Percentiles rank a stretch among this genome's conserved stretches.
Evolutionary conservation across 805 yeast species (phyloP).

Genomic region (Jamesozyma hellenica): DNA sequence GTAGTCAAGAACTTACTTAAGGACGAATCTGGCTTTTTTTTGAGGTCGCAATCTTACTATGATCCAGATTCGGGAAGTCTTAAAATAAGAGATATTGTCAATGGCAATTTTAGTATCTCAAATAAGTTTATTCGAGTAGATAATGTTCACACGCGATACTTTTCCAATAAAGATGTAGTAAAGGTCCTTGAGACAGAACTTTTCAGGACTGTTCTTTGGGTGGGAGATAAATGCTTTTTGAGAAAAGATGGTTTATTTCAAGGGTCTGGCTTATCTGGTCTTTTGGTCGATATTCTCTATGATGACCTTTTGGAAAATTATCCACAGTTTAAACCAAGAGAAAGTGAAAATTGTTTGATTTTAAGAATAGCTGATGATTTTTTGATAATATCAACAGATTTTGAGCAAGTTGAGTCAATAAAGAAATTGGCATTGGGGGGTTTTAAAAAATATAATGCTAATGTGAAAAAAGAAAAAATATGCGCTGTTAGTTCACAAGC

Average conservation of each 20-base stretch:
- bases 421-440: slow-evolving; percentile 28
- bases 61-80: slow-evolving; percentile 12
- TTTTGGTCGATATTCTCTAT: slow-evolving; percentile 64
- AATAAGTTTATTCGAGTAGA: slow-evolving; percentile 23
- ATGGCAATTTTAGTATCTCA: slow-evolving; percentile 10
- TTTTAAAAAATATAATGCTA: slow-evolving; percentile 35
- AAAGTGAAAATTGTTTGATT: slow-evolving; percentile 30
- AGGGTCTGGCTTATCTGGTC: slow-evolving; percentile 69
- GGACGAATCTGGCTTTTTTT: slow-evolving; percentile 21
- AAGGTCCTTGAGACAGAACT: slow-evolving; percentile 43
- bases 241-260: slow-evolving; percentile 70
- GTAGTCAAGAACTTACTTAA: slow-evolving; percentile 21
- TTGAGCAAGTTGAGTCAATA: slow-evolving; percentile 25
- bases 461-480: slow-evolving; percentile 34
- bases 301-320: slow-evolving; percentile 43
- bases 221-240: slow-evolving; percentile 31
- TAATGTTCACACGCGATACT: slow-evolving; percentile 26
- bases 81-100: slow-evolving; percentile 11
- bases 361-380: slow-evolving; percentile 81
- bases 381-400: slow-evolving; percentile 47
- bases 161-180: slow-evolving; percentile 38
- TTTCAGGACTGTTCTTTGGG: slow-evolving; percentile 36
- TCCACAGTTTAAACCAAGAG: slow-evolving; percentile 21
- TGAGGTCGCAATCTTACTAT: slow-evolving; percentile 18
- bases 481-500: slow-evolving; percentile 17